Evolutionary conservation across 2,329 filamentous ascomycete genomes (phyloP), one percentile per base, ranked within the genome.

Genomic region (Beauveria caledonica): DNA sequence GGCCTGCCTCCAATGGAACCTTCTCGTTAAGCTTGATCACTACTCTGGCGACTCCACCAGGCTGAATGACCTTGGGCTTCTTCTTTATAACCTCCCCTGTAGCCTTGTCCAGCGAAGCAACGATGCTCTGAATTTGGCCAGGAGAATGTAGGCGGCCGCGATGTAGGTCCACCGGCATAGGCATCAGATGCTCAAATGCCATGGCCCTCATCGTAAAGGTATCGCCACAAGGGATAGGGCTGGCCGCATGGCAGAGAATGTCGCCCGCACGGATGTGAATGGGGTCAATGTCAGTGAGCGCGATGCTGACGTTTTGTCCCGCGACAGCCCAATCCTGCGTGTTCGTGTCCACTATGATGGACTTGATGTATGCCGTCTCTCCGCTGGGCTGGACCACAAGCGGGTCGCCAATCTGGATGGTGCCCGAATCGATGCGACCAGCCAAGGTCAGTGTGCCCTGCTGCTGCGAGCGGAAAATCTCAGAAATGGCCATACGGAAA

Each of bases 91-190:
- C 76, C n/a, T 82, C 80, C 0, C 92, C 93, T 1, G 83, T 90
- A 9, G 80, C 79, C 74, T 95, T 95, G 72, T 97, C 90, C 48
- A 97, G 73, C 2, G 86, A 80, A 0, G 88, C 89, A 9, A 88
- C 75, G 64, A 97, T 80, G 63, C 85, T 82, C 57, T 81, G 80
- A 45, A 99, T 88, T 52, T 84, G 83, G 0, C 89, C 94, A 0
- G 90, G 81, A 0, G 86, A 85, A 71, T 96, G 89, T 55, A 97
- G 75, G 9, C 92, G 82, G 0, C 94, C 94, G 21, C 91, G 80
- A 71, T 97, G 92, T 9, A 99, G 85, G 68, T 97, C 93, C 10
- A 97, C 84, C 25, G 85, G 84, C 84, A 93, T 94, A 0, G 93
- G 93, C 74, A 92, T 87, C 17, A 99, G 75, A 64, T 93, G 87